Evolutionary conservation across 176 grass and related monocot genomes (phyloP), one percentile per base, ranked within the genome.

Genomic region (Phoenix roebelenii): DNA sequence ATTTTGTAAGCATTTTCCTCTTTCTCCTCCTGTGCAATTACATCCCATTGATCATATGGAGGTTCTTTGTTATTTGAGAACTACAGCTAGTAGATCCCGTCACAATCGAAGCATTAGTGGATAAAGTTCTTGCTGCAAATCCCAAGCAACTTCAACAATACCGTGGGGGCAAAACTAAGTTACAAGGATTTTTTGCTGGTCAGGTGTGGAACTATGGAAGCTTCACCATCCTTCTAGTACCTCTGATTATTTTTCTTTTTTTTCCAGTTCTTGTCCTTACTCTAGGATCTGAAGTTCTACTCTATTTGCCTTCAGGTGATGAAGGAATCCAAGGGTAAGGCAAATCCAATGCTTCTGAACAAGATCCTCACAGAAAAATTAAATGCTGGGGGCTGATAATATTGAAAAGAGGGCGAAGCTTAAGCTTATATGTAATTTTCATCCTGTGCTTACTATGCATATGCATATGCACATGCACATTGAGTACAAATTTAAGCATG

Each of bases 321-420:
- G 92, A 97, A 97, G 71, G 84, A 78, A 73, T 97, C 92, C 0
- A 97, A 91, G 81, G 87, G 92, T 52, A 97, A 97, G 67, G 92
- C 92, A 15, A 97, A 87, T 23, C 92, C 92, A 54, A 75, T 83
- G 63, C 55, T 91, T 71, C 65, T 97, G 67, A 90, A 84, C 53
- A 91, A 95, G 70, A 85, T 95, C 18, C 81, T 88, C 15, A 24
- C 50, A 3, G 89, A 85, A 55, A 95, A 95, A 66, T 61, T 97
- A 17, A 80, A 88, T 64, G 75, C 63, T 39, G 74, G 16, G 23
- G 69, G 57, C 28, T 79, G 51, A 90, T 19, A 49, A 51, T 22
- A 2, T 25, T 59, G 10, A 44, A 14, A 44, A 1, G 35, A 9
- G 12, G 35, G 35, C 2, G 9, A 44, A 44, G 2, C 35, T 44